A percentile compares a stretch with the other conserved stretches of the same genome.
phyloP scores from a whole-genome alignment of 768 basidiomycete genomes.

The Boletus rubescentipes region DNA sequence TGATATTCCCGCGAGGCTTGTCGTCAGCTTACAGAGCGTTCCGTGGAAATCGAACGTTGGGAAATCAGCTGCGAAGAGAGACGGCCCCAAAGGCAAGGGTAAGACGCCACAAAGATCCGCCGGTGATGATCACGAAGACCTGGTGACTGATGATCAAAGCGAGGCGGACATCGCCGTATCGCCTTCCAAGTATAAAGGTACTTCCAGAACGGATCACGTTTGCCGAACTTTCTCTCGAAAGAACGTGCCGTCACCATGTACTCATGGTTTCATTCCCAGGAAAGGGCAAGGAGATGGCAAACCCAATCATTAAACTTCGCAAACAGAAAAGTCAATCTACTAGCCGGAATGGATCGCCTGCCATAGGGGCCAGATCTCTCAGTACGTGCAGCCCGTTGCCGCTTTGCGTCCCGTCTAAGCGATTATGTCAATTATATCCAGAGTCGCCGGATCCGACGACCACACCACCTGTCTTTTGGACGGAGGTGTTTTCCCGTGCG shows the following conservation, averaged over 20 bases:
- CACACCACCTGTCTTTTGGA: constrained; percentile 92
- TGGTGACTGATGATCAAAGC: constrained; percentile 36
- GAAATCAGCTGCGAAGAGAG: constrained; percentile 43
- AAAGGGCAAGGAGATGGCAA: constrained; percentile 58
- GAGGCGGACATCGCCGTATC: constrained; percentile 37
- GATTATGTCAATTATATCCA: constrained; percentile 24
- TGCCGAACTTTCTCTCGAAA: not conserved
- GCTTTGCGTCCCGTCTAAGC: constrained; percentile 17
- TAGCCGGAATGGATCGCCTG: constrained; percentile 37
- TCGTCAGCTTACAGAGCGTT: constrained; percentile 88
- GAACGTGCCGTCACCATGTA: not conserved
- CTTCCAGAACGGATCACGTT: constrained; percentile 15
- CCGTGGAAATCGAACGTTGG: constrained; percentile 79
- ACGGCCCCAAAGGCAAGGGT: constrained; percentile 39
- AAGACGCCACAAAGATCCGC: constrained; percentile 25
- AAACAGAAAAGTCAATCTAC: constrained; percentile 51
- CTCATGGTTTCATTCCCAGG: constrained; percentile 33
- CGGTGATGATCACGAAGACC: constrained; percentile 21
- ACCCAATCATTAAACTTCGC: constrained; percentile 56
- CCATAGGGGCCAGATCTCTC: constrained; percentile 10
- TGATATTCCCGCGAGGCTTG: constrained; percentile 81
- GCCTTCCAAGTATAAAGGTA: constrained; percentile 35
- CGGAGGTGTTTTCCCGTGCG: constrained; percentile 91
- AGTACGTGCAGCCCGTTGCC: constrained; percentile 18
- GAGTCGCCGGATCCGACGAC: constrained; percentile 48